Conservation (phyloP, 2,329 filamentous ascomycete species). For the Monilinia vaccinii-corymbosi region DNA sequence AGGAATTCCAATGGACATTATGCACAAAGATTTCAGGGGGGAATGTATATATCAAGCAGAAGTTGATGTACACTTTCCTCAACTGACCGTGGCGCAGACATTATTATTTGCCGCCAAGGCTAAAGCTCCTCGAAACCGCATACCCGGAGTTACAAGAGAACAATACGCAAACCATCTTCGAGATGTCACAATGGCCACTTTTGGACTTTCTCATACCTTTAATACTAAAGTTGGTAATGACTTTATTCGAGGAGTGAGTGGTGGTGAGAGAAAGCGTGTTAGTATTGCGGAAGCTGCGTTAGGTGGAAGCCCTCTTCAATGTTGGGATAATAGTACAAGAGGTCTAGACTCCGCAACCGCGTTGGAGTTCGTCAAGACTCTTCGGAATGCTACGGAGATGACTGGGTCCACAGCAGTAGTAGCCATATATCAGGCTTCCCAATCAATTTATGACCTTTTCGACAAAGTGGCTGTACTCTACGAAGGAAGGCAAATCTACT, state of each 20-base stretch:
- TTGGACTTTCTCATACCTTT: slow-evolving; percentile 63
- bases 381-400: slow-evolving; percentile 57
- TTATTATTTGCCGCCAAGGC: slow-evolving; percentile 63
- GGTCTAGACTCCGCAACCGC: slow-evolving; percentile 68
- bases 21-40: slow-evolving; percentile 52
- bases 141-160: slow-evolving; percentile 50
- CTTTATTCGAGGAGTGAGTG: slow-evolving; percentile 61
- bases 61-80: slow-evolving; percentile 65
- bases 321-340: slow-evolving; percentile 69
- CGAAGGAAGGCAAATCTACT: slow-evolving; percentile 63
- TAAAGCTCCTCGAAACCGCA: slow-evolving; percentile 55
- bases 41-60: slow-evolving; percentile 70
- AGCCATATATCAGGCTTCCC: slow-evolving; percentile 64
- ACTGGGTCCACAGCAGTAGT: slow-evolving; percentile 53
- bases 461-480: slow-evolving; percentile 62
- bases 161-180: slow-evolving; percentile 43
- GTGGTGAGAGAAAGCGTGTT: slow-evolving; percentile 69
- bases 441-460: slow-evolving; percentile 54
- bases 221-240: slow-evolving; percentile 69
- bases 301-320: slow-evolving; percentile 50
- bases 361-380: slow-evolving; percentile 60
- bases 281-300: slow-evolving; percentile 69
- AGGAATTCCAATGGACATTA: slow-evolving; percentile 39
- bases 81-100: slow-evolving; percentile 67
- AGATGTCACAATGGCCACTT: slow-evolving; percentile 58